Evolutionary conservation across 257 asterid species (phyloP).

Genomic region (Jacaranda mimosifolia): DNA sequence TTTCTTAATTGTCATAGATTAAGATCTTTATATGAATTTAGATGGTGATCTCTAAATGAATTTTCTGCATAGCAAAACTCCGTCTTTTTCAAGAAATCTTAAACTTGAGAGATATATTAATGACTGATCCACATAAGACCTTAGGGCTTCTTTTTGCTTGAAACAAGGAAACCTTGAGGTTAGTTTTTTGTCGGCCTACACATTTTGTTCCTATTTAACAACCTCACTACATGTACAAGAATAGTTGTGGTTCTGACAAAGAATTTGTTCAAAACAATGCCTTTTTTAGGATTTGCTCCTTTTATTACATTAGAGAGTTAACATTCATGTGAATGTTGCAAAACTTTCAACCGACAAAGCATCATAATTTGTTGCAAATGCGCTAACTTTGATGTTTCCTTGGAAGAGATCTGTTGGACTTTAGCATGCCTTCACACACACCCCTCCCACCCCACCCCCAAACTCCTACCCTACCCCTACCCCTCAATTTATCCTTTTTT

Average conservation of each 20-base stretch:
- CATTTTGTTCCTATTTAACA: background rate
- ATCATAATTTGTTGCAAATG: slow-evolving; percentile 37
- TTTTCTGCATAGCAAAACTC: background rate
- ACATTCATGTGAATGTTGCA: slow-evolving; percentile 20
- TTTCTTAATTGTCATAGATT: background rate
- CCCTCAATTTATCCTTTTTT: background rate
- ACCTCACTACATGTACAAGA: background rate
- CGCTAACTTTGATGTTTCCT: slow-evolving; percentile 41
- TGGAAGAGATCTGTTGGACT: slow-evolving; percentile 27
- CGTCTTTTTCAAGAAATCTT: background rate
- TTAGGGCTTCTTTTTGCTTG: slow-evolving; percentile 1
- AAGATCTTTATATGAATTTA: background rate
- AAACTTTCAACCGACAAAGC: slow-evolving; percentile 34
- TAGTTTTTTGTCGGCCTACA: slow-evolving; percentile 3
- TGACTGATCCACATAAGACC: background rate
- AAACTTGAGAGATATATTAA: background rate
- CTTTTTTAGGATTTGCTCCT: slow-evolving; percentile 32
- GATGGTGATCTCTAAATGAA: background rate
- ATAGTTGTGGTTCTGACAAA: background rate
- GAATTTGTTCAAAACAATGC: background rate
- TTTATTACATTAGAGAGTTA: background rate
- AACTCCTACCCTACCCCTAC: no score
- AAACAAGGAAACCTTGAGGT: background rate
- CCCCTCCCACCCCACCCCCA: slow-evolving; percentile 1
- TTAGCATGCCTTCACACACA: slow-evolving; percentile 13